phyloP scores from a whole-genome alignment of 768 basidiomycete species.

The Trametes elegans region DNA sequence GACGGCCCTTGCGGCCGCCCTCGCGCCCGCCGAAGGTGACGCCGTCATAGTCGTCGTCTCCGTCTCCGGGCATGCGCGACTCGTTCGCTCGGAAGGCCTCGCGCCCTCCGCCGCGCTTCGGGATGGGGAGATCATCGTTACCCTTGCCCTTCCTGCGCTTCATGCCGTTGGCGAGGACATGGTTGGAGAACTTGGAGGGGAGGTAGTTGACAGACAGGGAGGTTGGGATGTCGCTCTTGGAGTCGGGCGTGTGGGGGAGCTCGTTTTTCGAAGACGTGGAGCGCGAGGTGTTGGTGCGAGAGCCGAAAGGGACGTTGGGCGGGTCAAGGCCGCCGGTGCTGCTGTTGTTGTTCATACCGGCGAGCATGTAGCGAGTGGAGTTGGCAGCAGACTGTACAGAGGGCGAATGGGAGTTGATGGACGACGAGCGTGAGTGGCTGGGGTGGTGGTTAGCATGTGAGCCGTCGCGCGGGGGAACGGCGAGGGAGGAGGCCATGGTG shows the following conservation, averaged over 20 bases:
- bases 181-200: slow-evolving; percentile 68
- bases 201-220: slow-evolving; percentile 71
- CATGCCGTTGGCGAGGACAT: slow-evolving; percentile 39
- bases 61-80: slow-evolving; percentile 37
- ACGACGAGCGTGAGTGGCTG: slow-evolving; percentile 32
- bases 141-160: slow-evolving; percentile 39
- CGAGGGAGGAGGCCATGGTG: slow-evolving; percentile 15
- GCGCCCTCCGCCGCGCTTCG: slow-evolving; percentile 68
- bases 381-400: slow-evolving; percentile 40
- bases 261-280: slow-evolving; percentile 27
- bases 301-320: slow-evolving; percentile 40
- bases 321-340: slow-evolving; percentile 38
- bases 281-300: slow-evolving; percentile 23
- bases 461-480: background rate
- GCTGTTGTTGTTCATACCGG: slow-evolving; percentile 31
- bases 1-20: slow-evolving; percentile 38
- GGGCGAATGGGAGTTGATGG: slow-evolving; percentile 33
- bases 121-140: slow-evolving; percentile 36
- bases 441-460: slow-evolving; percentile 15
- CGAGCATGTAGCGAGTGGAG: slow-evolving; percentile 48
- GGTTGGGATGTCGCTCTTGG: slow-evolving; percentile 17
- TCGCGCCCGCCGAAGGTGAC: slow-evolving; percentile 39
- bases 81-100: slow-evolving; percentile 49
- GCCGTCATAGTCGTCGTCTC: slow-evolving; percentile 40
- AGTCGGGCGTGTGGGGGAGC: slow-evolving; percentile 23